Evolutionary conservation across 2,329 filamentous ascomycete genomes (phyloP), one percentile per base, ranked within the genome.

Genomic region (Penicillium sp.): DNA sequence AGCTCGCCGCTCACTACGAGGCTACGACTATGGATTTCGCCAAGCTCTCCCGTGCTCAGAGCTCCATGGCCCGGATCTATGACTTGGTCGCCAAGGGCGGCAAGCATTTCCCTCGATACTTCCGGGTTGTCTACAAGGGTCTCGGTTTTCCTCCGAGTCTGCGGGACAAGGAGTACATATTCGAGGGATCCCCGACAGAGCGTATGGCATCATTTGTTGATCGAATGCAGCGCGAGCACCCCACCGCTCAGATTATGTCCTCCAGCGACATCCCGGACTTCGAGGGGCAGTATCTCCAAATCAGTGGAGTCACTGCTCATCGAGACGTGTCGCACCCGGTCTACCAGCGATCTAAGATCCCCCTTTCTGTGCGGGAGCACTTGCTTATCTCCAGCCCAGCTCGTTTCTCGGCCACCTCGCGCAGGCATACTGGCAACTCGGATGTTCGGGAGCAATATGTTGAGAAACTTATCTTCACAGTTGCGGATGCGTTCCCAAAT

Each of bases 1-100:
- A 98, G 64, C 79, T 98, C 35, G 85, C 89, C 32, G 67, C 72
- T n/a, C 88, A 96, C 64, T 98, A 96, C 59, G 88, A 95, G 67
- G 79, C 76, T 50, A 94, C 88, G 43, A 69, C 85, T 0, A 95
- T 89, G 61, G 92, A 98, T 65, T 95, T 94, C 54, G 75, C 82
- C 22, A 95, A 98, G 66, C 74, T 98, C 15, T 89, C 92, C 0
- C 78, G 89, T 44, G 84, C 89, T 0, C 84, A 95, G 61, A 76
- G 88, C 43, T 88, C 90, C 5, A 95, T 95, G 68, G 90, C 89
- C 13, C 85, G 83, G 34, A 88, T 96, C 15, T 89, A 95, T 61
- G 92, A 96, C 61, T 82, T 76, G 10, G 84, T 95, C 45, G 77
- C 84, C 8, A 90, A 86, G 68, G 85, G 85, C 53, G 83, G 90